Evolutionary conservation across 768 basidiomycete genomes (phyloP).

Genomic region (Mycena galericulata): DNA sequence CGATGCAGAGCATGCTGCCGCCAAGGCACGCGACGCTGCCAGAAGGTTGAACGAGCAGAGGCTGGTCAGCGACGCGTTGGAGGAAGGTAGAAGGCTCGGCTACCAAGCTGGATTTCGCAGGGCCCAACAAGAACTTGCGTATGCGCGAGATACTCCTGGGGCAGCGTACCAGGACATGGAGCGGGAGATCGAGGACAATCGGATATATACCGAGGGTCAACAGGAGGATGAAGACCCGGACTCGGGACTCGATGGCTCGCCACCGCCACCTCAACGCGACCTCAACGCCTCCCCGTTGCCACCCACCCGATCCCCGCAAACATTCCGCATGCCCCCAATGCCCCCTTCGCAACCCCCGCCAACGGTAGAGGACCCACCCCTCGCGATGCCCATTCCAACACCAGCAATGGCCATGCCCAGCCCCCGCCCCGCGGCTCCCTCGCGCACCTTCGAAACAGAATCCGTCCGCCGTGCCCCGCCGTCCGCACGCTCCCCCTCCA

Average conservation of each 20-base stretch:
- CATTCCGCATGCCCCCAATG: conserved; percentile 7
- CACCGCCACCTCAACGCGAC: conserved; percentile 2
- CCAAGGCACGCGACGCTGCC: conserved; percentile 51
- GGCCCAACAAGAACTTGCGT: conserved; percentile 33
- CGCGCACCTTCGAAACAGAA: conserved; percentile 7
- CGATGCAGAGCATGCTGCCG: conserved; percentile 55
- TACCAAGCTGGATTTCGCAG: conserved; percentile 54
- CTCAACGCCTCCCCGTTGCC: conserved; percentile 12
- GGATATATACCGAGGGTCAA: neutral
- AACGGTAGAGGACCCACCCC: neutral
- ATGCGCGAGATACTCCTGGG: neutral
- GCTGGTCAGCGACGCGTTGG: conserved; percentile 52
- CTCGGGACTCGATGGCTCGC: neutral
- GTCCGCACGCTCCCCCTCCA: conserved; percentile 19
- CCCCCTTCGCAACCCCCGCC: neutral
- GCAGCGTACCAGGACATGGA: conserved; percentile 18
- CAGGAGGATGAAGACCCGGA: neutral
- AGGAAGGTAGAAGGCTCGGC: conserved; percentile 56
- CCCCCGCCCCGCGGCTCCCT: neutral
- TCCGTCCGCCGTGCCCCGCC: conserved; percentile 1
- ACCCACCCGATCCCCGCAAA: conserved; percentile 6
- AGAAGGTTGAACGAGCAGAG: conserved; percentile 53
- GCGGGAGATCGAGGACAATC: conserved; percentile 20
- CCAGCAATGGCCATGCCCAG: conserved; percentile 22
- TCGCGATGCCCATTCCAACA: conserved; percentile 14